Base-by-base conservation (phyloP, 2,329 filamentous ascomycete species). In the Neurospora sp. region DNA sequence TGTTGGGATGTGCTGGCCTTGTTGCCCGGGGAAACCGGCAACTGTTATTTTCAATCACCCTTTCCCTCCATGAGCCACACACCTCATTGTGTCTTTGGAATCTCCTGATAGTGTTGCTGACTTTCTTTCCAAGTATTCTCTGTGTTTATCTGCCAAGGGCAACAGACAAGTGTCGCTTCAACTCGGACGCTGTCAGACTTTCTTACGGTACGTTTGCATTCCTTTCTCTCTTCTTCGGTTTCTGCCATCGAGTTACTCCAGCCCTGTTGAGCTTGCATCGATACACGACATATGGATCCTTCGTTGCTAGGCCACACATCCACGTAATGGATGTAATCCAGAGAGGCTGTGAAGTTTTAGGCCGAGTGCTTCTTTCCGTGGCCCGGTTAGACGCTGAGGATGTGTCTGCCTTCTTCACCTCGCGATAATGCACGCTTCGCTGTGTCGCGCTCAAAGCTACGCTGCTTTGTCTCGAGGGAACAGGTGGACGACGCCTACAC, bases 181-280 rank as follows among this genome's bases (percentile, higher is more conserved):
- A 36, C 52, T 62, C 52, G 23, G 28, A 62, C 52, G 52, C 52
- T 15, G 52, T 62, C 28, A 62, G 3, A 62, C 15, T 10, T 33
- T 62, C 28, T 62, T 58, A 72, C 68, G 70, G 72, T 73, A 70
- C 66, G 71, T 73, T 66, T 69, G 58, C 66, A 58, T 39, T 68
- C 67, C 36, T 71, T 67, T 68, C 71, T 70, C 42, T 68, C 69
- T 66, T 69, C 67, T 62, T 67, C 46, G 46, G 13, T 66, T 40
- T 52, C 67, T 43, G 36, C 66, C 58, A 67, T 38, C 66, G n/a
- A 40, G 68, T 52, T 66, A 70, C 68, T 67, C 68, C 40, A 23
- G 68, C 36, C 67, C 68, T 67, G 68, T 66, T 68, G 36, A 46
- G 67, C 69, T 69, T 70, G 70, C 67, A 73, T 70, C 69, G 70